phyloP scores from a whole-genome alignment of 345 rosid species.

The Lepidium didymum region DNA sequence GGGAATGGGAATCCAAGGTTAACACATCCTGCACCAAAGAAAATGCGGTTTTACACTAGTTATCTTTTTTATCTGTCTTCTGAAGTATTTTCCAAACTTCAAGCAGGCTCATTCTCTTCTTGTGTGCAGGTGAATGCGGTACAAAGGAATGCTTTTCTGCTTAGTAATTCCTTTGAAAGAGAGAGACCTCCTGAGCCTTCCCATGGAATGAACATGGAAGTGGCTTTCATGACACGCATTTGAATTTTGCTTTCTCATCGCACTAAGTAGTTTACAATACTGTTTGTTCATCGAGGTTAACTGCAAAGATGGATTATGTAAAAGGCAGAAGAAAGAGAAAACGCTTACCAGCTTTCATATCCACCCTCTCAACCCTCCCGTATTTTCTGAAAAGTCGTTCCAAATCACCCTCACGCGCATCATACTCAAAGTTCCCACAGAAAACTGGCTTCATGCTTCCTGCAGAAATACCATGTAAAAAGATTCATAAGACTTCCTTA shows the following conservation, averaged over 20 bases:
- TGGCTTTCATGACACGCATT: constrained; percentile 1
- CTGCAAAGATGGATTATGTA: neutral
- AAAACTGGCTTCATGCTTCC: constrained; percentile 76
- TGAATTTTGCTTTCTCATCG: neutral
- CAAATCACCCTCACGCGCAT: constrained; percentile 76
- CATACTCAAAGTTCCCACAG: constrained; percentile 93
- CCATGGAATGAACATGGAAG: neutral
- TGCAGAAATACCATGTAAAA: neutral
- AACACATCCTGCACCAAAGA: constrained; percentile 89
- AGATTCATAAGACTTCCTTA: neutral
- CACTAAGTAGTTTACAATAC: neutral
- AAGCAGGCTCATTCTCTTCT: constrained; percentile 7
- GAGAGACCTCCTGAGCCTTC: neutral
- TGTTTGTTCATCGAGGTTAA: constrained; percentile 1
- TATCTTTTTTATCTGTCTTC: constrained; percentile 20
- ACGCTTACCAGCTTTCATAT: constrained; percentile 92
- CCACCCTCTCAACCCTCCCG: constrained; percentile 86
- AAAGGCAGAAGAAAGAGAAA: neutral
- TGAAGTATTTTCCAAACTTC: constrained; percentile 44
- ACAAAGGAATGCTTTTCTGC: neutral
- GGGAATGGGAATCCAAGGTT: constrained; percentile 46
- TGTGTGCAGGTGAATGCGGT: neutral
- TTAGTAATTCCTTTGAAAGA: neutral
- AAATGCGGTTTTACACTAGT: constrained; percentile 70
- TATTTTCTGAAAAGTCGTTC: constrained; percentile 83